phyloP scores from a whole-genome alignment of 2,329 filamentous ascomycete genomes.

The Ceratocystis eucalypticola region DNA sequence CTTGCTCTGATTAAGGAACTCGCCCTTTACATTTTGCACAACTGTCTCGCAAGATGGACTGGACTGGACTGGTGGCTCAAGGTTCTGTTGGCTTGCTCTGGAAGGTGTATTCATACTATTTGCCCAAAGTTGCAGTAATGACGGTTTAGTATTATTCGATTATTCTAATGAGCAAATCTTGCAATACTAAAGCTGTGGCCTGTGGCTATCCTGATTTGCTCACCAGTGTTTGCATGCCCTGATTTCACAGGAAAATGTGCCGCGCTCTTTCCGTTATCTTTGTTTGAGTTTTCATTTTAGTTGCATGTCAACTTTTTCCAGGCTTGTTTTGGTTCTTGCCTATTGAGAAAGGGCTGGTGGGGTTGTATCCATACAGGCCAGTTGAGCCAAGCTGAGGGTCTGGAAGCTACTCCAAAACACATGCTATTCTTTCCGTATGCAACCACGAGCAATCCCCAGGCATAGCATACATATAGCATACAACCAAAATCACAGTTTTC shows the following conservation, averaged over 20 bases:
- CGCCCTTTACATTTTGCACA: not conserved
- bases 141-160: not conserved
- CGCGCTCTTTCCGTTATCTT: no score
- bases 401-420: not conserved
- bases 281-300: no score
- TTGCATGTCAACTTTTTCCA: no score
- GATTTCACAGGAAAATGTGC: no score
- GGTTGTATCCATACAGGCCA: not conserved
- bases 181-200: not conserved
- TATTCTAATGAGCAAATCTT: not conserved
- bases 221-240: not conserved
- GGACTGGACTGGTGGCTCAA: not conserved
- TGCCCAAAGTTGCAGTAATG: not conserved
- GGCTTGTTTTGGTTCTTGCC: no score
- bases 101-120: not conserved
- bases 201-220: not conserved
- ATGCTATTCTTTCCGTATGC: not conserved
- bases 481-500: not conserved
- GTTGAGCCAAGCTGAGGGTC: not conserved
- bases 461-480: not conserved
- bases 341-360: not conserved
- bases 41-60: not conserved
- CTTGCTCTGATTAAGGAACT: no score
- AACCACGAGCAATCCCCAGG: not conserved
- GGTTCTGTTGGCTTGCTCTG: not conserved